Percentiles rank a stretch among this genome's conserved stretches.
These are phyloP conservation scores for Magnaporthiopsis rhizophila DNA, from an alignment of 2,329 filamentous ascomycete species.

Conservation along the genomic window DNA sequence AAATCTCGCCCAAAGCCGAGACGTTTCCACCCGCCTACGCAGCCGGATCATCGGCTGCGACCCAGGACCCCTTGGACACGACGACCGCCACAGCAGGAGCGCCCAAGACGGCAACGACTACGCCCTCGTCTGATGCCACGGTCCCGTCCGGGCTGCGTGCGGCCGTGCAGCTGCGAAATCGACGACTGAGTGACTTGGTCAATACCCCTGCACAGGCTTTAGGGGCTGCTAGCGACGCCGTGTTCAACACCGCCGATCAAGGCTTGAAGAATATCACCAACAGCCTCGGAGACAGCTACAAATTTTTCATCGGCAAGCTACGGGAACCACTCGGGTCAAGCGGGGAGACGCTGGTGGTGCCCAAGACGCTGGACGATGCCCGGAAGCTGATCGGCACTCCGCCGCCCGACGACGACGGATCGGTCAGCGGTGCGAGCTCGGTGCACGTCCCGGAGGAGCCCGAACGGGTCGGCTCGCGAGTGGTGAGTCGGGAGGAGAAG, in stretches of 20 bases:
- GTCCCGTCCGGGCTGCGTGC: slow-evolving; percentile 26
- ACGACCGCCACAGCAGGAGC: slow-evolving; percentile 23
- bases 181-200: slow-evolving; percentile 76
- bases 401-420: slow-evolving; percentile 51
- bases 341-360: slow-evolving; percentile 45
- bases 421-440: slow-evolving; percentile 47
- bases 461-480: slow-evolving; percentile 10
- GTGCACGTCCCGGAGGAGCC: slow-evolving; percentile 34
- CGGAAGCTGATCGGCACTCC: slow-evolving; percentile 77
- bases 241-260: slow-evolving; percentile 84
- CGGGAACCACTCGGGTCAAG: slow-evolving; percentile 49
- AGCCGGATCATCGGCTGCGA: slow-evolving; percentile 28
- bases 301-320: slow-evolving; percentile 82
- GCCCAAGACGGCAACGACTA: slow-evolving; percentile 24
- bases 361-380: slow-evolving; percentile 88
- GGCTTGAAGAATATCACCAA: slow-evolving; percentile 85
- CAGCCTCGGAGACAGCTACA: slow-evolving; percentile 86
- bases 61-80: slow-evolving; percentile 23
- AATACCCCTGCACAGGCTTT: slow-evolving; percentile 77
- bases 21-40: slow-evolving; percentile 50
- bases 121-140: slow-evolving; percentile 29
- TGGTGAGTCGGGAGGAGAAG: slow-evolving; percentile 46
- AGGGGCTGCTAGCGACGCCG: slow-evolving; percentile 73
- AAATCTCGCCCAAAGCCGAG: slow-evolving; percentile 41
- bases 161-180: slow-evolving; percentile 51